phyloP scores from a whole-genome alignment of 2,329 filamentous ascomycete genomes.

The Alternaria alternata region DNA sequence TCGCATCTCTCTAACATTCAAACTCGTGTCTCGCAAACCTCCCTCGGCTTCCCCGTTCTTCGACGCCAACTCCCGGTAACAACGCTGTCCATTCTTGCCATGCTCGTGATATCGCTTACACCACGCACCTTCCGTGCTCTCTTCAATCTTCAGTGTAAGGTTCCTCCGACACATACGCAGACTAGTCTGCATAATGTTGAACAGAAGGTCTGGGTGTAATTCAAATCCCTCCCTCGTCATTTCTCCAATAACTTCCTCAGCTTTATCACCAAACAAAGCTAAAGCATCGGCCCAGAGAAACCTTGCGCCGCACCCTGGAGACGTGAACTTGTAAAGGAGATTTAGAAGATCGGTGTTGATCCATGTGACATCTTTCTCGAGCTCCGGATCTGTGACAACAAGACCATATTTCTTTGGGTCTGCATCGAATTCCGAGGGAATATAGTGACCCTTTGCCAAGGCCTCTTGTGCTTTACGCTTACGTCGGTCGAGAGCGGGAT shows the following conservation, averaged over 20 bases:
- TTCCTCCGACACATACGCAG: conserved; percentile 33
- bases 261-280: conserved; percentile 31
- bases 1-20: background rate
- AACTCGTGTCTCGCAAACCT: background rate
- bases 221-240: background rate
- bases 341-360: conserved; percentile 25
- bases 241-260: conserved; percentile 14
- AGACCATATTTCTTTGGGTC: conserved; percentile 18
- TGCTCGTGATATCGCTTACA: conserved; percentile 46
- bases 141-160: conserved; percentile 45
- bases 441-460: background rate
- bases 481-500: conserved; percentile 14
- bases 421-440: conserved; percentile 12
- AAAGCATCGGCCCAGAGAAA: conserved; percentile 46
- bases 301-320: conserved; percentile 30
- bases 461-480: conserved; percentile 2
- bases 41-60: background rate
- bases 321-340: conserved; percentile 34
- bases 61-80: conserved; percentile 32
- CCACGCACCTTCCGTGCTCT: conserved; percentile 37
- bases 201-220: conserved; percentile 29
- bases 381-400: conserved; percentile 17
- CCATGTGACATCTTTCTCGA: conserved; percentile 19
- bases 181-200: conserved; percentile 36
- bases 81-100: conserved; percentile 23